These are phyloP conservation scores for Cicer judaicum DNA, from an alignment of 306 rosid species.

Conservation along the genomic window DNA sequence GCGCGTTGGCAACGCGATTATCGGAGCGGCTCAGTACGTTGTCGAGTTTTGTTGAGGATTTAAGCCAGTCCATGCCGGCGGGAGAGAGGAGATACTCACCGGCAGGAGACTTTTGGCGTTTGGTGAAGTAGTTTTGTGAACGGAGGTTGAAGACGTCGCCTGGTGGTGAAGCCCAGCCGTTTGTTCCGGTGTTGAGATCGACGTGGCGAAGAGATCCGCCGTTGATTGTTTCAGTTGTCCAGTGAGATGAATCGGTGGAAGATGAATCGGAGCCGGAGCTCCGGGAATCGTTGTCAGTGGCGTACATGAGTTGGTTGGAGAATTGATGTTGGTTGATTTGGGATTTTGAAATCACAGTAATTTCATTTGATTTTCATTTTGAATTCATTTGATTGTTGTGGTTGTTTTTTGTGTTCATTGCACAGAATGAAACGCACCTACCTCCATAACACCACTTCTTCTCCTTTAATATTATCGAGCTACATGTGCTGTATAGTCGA, in stretches of 20 bases:
- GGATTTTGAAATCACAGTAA: background rate
- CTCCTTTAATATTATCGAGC: background rate
- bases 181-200: slow-evolving; percentile 68
- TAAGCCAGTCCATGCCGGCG: slow-evolving; percentile 88
- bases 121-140: slow-evolving; percentile 59
- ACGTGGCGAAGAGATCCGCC: slow-evolving; percentile 79
- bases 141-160: slow-evolving; percentile 81
- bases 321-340: background rate
- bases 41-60: slow-evolving; percentile 72
- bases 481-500: background rate
- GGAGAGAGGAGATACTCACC: slow-evolving; percentile 80
- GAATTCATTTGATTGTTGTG: background rate
- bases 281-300: slow-evolving; percentile 51
- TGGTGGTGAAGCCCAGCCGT: slow-evolving; percentile 97
- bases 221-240: slow-evolving; percentile 64
- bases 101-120: slow-evolving; percentile 65
- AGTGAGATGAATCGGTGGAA: slow-evolving; percentile 54
- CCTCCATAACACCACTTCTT: background rate
- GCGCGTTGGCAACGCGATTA: slow-evolving; percentile 66
- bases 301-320: slow-evolving; percentile 51
- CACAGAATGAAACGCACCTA: background rate
- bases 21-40: slow-evolving; percentile 81
- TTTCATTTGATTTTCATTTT: background rate
- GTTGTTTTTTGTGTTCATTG: background rate
- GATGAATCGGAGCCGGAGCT: slow-evolving; percentile 46